Base-by-base conservation (phyloP, 495 filamentous ascomycete genomes). In the Annulohypoxylon bovei region DNA sequence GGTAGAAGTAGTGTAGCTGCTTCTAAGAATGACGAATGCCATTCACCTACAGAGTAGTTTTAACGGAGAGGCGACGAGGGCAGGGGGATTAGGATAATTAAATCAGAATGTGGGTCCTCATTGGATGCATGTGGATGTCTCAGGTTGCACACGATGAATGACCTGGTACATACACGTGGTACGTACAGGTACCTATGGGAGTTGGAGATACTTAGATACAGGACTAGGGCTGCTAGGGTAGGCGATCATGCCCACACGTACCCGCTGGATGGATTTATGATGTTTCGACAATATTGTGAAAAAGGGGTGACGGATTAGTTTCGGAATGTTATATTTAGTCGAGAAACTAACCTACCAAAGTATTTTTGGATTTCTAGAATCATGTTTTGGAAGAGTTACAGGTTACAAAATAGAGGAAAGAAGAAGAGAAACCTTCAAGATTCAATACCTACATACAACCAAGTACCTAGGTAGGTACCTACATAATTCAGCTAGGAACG, bases 81-180 rank as follows among this genome's bases (percentile, higher is more conserved):
- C 40, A 60, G 56, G 56, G 56, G 23, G 5, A 22, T 4, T 20
- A 4, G 46, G 46, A 53, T 22, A 67, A 61, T 55, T 68, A 68
- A 62, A 62, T 57, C 53, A 57, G 30, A 62, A 57, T 68, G 57
- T 68, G 57, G 65, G 40, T 49, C 65, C 1, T 40, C 3, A 62
- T 56, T 68, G 58, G 65, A 46, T 46, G 50, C 46, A 59, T n/a
- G 33, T 52, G 40, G 18, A 25, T 25, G 22, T 47, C 39, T 58
- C 33, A 39, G 52, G 39, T 54, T 20, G 42, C 44, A 63, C 46
- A 50, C 16, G 50, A 49, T 58, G 35, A 40, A 32, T 37, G 64
- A 66, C 46, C 42, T 42, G 46, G 64, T 44, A 59, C 63, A 59
- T 66, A 53, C 56, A 44, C 63, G 23, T 52, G 14, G 20, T 52